These are phyloP conservation scores for Sugiyamaella paludigena DNA, from an alignment of 1,139 yeast species.

Conservation along the genomic window DNA sequence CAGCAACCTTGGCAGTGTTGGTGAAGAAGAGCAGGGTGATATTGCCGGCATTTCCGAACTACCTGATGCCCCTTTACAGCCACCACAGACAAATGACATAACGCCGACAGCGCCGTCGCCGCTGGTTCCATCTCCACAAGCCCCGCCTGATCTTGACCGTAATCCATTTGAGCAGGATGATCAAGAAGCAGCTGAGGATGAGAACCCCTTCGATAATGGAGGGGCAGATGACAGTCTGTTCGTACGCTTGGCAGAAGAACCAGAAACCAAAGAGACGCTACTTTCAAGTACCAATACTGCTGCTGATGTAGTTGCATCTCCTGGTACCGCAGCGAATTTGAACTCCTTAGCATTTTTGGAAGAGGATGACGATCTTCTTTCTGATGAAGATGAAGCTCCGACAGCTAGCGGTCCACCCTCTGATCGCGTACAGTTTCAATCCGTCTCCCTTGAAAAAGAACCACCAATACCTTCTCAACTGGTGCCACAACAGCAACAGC, in stretches of 20 bases:
- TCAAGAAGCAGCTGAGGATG: slow-evolving; percentile 2
- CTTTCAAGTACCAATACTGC: not conserved
- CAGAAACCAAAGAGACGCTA: not conserved
- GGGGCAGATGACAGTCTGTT: slow-evolving; percentile 14
- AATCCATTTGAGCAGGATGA: slow-evolving; percentile 8
- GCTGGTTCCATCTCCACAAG: not conserved
- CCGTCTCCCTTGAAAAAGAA: slow-evolving; percentile 11
- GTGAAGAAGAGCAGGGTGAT: not conserved
- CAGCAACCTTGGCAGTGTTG: slow-evolving; percentile 13
- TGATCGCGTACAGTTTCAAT: not conserved
- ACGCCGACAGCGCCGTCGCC: not conserved
- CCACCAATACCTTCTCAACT: slow-evolving; percentile 8
- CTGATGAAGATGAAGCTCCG: slow-evolving; percentile 23
- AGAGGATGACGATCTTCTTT: slow-evolving; percentile 45
- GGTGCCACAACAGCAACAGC: slow-evolving; percentile 12
- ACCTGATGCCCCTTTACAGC: slow-evolving; percentile 4
- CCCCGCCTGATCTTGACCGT: slow-evolving; percentile 8
- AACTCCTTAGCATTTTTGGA: slow-evolving; percentile 41
- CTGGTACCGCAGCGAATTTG: not conserved
- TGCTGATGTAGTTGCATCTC: not conserved
- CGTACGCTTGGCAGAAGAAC: slow-evolving; percentile 10
- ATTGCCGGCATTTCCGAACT: not conserved
- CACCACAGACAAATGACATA: not conserved
- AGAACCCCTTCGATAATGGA: slow-evolving; percentile 14
- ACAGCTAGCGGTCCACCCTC: not conserved